Evolutionary conservation across 179 eudicot species (phyloP).

Genomic region (Dionaea muscipula): DNA sequence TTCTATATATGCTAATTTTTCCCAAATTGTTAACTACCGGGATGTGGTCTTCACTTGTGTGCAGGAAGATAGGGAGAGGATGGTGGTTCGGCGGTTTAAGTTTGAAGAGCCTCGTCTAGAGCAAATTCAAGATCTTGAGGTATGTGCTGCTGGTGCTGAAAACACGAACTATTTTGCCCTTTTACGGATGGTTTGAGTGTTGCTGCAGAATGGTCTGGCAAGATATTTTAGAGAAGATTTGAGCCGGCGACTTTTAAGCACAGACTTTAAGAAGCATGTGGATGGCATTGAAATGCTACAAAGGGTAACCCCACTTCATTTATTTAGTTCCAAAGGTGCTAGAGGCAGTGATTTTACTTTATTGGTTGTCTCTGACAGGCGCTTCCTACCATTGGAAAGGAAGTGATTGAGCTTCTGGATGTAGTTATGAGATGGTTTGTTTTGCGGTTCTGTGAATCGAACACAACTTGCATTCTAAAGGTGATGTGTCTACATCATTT

Average conservation of each 20-base stretch:
- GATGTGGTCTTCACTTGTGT: constrained; percentile 13
- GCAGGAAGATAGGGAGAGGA: constrained; percentile 93
- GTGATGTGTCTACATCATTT: constrained; percentile 19
- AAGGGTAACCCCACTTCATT: constrained; percentile 31
- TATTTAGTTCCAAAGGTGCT: background rate
- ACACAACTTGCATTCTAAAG: constrained; percentile 90
- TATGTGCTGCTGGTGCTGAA: constrained; percentile 15
- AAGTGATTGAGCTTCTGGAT: constrained; percentile 74
- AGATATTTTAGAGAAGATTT: constrained; percentile 87
- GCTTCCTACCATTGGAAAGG: constrained; percentile 61
- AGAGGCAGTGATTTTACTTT: background rate
- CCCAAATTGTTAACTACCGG: background rate
- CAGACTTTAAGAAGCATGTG: constrained; percentile 91
- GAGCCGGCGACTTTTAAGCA: constrained; percentile 66
- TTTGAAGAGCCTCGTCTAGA: constrained; percentile 90
- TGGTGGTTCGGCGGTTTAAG: constrained; percentile 72
- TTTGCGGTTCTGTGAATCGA: constrained; percentile 80
- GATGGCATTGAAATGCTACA: constrained; percentile 96
- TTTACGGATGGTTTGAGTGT: background rate
- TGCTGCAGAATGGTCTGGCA: constrained; percentile 57
- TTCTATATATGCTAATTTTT: background rate
- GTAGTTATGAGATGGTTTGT: constrained; percentile 88
- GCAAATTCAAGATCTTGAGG: constrained; percentile 98
- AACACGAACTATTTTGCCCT: background rate
- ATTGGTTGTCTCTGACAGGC: constrained; percentile 30